Evolutionary conservation across 176 grass and related monocot species (phyloP).

Genomic region (Musa acuminata): DNA sequence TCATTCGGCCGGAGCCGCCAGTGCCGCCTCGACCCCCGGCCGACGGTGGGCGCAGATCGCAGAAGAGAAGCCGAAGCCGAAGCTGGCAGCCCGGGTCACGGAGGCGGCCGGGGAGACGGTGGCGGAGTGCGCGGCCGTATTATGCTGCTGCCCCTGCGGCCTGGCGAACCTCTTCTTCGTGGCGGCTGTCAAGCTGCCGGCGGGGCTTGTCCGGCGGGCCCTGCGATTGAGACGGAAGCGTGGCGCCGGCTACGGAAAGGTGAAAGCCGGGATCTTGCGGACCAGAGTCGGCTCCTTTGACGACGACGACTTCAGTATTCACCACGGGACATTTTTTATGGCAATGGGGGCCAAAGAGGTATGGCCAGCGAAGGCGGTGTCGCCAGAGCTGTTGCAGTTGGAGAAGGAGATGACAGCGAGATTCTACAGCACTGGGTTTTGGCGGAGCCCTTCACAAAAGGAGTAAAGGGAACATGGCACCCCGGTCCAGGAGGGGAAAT

Average conservation of each 20-base stretch:
- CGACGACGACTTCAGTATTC: not conserved
- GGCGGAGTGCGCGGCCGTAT: conserved; percentile 62
- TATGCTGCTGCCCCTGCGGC: conserved; percentile 70
- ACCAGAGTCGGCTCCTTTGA: conserved; percentile 18
- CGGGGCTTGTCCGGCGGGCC: conserved; percentile 10
- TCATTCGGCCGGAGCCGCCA: not conserved
- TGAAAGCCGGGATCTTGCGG: conserved; percentile 1
- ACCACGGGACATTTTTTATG: not conserved
- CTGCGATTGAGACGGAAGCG: not conserved
- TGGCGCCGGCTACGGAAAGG: not conserved
- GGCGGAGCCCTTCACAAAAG: conserved; percentile 40
- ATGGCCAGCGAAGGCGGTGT: not conserved
- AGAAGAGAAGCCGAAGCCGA: not conserved
- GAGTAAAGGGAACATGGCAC: too few relatives aligned
- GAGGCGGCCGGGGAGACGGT: conserved; percentile 56
- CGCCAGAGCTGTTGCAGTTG: conserved; percentile 17
- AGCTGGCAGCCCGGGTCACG: not conserved
- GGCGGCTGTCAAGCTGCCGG: conserved; percentile 29
- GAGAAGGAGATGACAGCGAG: conserved; percentile 40
- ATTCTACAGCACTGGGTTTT: conserved; percentile 44
- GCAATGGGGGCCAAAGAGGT: not conserved
- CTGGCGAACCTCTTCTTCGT: conserved; percentile 38
- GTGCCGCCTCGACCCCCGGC: not conserved
- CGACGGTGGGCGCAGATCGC: not conserved
- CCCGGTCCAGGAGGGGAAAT: too few relatives aligned